Percentiles rank a stretch among this genome's conserved stretches.
These are phyloP conservation scores for Pythium vanterpoolii DNA, from an alignment of 352 stramenopile species.

Conservation along the genomic window DNA sequence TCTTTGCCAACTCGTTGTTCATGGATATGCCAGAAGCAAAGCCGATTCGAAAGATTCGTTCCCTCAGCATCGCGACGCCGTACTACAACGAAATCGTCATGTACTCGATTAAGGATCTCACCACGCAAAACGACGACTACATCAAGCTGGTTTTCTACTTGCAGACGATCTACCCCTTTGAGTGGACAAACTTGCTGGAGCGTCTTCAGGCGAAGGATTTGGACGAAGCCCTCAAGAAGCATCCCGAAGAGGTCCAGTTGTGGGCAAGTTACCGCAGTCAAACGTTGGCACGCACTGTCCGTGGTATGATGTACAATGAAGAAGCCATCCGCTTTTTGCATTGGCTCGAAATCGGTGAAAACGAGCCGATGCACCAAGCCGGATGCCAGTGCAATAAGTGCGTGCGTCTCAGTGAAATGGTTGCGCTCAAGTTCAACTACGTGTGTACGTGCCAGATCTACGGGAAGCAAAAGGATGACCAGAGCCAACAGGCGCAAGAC, in stretches of 20 bases:
- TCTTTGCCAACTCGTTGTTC: constrained; percentile 88
- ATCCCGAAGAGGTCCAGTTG: constrained; percentile 72
- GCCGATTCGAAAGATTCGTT: constrained; percentile 82
- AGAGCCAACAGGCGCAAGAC: constrained; percentile 60
- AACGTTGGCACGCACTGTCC: constrained; percentile 75
- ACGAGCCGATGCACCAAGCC: constrained; percentile 80
- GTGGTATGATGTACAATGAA: constrained; percentile 89
- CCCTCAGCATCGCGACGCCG: constrained; percentile 78
- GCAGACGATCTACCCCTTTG: constrained; percentile 85
- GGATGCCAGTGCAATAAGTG: constrained; percentile 85
- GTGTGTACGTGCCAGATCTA: constrained; percentile 88
- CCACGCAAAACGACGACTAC: constrained; percentile 83
- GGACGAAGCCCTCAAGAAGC: constrained; percentile 81
- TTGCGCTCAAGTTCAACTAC: constrained; percentile 88
- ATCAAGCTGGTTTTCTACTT: constrained; percentile 97
- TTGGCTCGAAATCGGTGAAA: constrained; percentile 88
- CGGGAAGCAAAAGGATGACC: constrained; percentile 83
- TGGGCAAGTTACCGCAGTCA: constrained; percentile 87
- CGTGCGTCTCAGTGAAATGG: constrained; percentile 78
- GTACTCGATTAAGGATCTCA: constrained; percentile 89
- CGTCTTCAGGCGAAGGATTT: constrained; percentile 76
- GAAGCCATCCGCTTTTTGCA: constrained; percentile 84
- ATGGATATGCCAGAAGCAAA: constrained; percentile 90
- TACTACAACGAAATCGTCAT: constrained; percentile 91
- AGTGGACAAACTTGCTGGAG: constrained; percentile 85